Base-by-base conservation (phyloP, 106 monocot genomes). In the Allium sativum region DNA sequence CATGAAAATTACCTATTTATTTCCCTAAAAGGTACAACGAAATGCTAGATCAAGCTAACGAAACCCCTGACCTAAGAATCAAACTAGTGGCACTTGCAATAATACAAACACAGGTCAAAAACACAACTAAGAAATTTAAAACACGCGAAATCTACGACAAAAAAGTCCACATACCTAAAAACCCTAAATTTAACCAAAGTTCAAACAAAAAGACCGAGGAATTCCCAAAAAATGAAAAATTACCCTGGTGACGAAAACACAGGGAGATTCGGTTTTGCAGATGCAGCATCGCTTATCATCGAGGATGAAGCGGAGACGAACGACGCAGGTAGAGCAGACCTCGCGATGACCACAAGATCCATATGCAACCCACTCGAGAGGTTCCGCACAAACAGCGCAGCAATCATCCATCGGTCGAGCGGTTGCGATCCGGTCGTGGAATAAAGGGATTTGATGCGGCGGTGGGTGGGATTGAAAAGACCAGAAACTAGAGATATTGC, bases 331-430 rank as follows among this genome's bases (percentile, higher is more conserved):
- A 9, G 89, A 93, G 74, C 89, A 93, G 40, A 86, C 93, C 74
- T 94, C 93, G 6, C 89, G 79, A 74, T 94, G 93, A 17, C 89
- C 86, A 83, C 93, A 94, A 10, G 86, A 58, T 17, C 93, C 93
- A 61, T 89, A 94, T 44, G 83, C 85, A 13, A 86, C 86, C 93
- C 93, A 94, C 76, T 94, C 93, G 48, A 94, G 74, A 59, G 82
- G 11, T 0, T 94, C 89, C 14, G 93, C 93, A 53, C 93, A 94
- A 48, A 94, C 88, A 0, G 80, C 88, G 68, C 93, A 94, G 82
- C 76, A 79, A 67, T 94, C 93, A 65, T 94, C 93, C 93, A 94
- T 94, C 1, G 45, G 55, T 58, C 40, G 65, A 63, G 21, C 55
- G 53, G 11, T 15, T 11, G 48, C 48, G 48, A 15, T 50, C 3